Evolutionary conservation across 176 grass and related monocot species (phyloP), one percentile per base, ranked within the genome.

Genomic region (Cocos nucifera): DNA sequence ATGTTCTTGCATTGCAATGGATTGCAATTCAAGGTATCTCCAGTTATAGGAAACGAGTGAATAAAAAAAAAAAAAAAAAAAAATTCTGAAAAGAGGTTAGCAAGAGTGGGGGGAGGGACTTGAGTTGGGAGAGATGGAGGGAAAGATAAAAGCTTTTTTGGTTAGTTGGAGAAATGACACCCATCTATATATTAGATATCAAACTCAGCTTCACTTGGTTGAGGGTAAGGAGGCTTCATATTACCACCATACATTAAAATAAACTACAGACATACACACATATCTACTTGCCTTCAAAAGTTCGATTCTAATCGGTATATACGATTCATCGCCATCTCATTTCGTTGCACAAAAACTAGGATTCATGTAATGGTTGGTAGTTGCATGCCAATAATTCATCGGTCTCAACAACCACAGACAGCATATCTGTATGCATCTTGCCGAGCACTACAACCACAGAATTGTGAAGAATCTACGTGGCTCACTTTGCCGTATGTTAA

Each of bases 1-100:
- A 58, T 64, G 71, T 32, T 30, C 24, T 62, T 72, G 32, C 44
- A 15, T 18, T 52, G 49, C 72, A 79, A 73, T 89, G 81, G 81
- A 89, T 95, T 95, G 72, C 44, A 74, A 79, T 70, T 77, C 19
- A 95, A 95, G 85, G 71, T 75, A 89, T 58, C 69, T 20, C 53
- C 56, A 18, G 26, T 62, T 50, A 66, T 69, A 25, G 66, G 58
- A 76, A 59, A 63, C 67, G 72, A 17, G 53, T 27, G 35, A 80
- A 64, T 75, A 27, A 27, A 27, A 27, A 76, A 60, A 74, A n/a
- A n/a, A n/a, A n/a, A n/a, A 76, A 28, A 28, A 76, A 56, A 74
- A 76, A 75, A 76, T 59, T 59, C 51, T 24, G 54, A 32, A 44
- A 44, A 44, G 35, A 44, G 10, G 35, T 44, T 44, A 12, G 35